Evolutionary conservation across 2,329 filamentous ascomycete genomes (phyloP).

Genomic region (Salinomyces thailandicus): DNA sequence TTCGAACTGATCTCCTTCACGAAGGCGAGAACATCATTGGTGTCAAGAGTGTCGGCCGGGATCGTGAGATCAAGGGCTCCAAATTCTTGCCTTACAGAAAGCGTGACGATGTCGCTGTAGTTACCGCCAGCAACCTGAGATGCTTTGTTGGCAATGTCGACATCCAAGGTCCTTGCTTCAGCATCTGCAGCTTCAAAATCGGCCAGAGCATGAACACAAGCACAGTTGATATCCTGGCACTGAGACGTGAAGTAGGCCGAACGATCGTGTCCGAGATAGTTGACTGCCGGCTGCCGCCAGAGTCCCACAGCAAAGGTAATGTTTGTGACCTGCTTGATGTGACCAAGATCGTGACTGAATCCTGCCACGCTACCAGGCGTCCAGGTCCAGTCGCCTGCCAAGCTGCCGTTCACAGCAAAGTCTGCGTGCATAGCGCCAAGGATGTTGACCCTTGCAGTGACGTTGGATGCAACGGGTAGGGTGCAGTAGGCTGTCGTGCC

Average conservation of each 20-base stretch:
- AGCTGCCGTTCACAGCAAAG: neutral
- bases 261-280: constrained; percentile 15
- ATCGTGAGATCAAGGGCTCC: constrained; percentile 19
- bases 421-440: neutral
- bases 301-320: constrained; percentile 17
- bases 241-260: constrained; percentile 16
- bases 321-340: constrained; percentile 10
- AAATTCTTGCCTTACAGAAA: constrained; percentile 18
- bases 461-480: constrained; percentile 8
- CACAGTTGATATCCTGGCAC: constrained; percentile 13
- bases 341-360: constrained; percentile 32
- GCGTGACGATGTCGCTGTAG: constrained; percentile 21
- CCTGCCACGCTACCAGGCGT: constrained; percentile 22
- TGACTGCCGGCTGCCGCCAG: constrained; percentile 14
- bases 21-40: constrained; percentile 28
- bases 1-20: constrained; percentile 46
- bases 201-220: constrained; percentile 12
- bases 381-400: neutral
- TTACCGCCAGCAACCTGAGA: constrained; percentile 13
- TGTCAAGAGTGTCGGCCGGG: constrained; percentile 2
- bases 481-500: constrained; percentile 16
- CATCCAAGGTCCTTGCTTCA: constrained; percentile 23
- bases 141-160: constrained; percentile 13
- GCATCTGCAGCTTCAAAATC: constrained; percentile 20
- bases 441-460: neutral